A percentile compares a stretch with the other conserved stretches of the same genome.
phyloP scores from a whole-genome alignment of 2,329 filamentous ascomycete genomes.

The Aspergillus jensenii region DNA sequence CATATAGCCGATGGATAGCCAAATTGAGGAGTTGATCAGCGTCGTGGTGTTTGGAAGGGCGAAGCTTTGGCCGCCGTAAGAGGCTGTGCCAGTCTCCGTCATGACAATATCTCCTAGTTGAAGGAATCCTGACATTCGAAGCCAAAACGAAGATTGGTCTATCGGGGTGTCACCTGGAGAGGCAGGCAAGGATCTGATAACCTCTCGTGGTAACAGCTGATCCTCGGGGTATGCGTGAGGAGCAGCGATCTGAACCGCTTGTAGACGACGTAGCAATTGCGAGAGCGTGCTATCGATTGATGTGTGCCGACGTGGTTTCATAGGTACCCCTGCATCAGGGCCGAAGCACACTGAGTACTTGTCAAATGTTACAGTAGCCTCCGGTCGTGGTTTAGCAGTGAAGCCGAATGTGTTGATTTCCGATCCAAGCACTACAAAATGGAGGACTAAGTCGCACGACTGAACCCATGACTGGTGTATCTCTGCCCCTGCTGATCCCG shows the following conservation, averaged over 20 bases:
- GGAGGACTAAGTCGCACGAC: neutral
- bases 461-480: neutral
- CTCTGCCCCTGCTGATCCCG: too few relatives aligned
- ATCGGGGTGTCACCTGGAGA: neutral
- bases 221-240: neutral
- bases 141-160: neutral
- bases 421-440: neutral
- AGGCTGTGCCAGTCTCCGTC: constrained; percentile 12
- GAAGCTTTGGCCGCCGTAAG: neutral
- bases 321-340: too few relatives aligned
- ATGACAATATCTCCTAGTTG: constrained; percentile 1
- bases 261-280: neutral
- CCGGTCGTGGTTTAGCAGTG: neutral
- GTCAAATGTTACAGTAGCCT: neutral
- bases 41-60: neutral
- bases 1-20: constrained; percentile 17
- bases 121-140: neutral
- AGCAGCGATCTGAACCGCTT: neutral
- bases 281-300: too few relatives aligned
- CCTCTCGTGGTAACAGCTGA: neutral
- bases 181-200: neutral
- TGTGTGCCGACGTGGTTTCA: too few relatives aligned
- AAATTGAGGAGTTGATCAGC: neutral
- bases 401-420: neutral
- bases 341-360: neutral